A percentile compares a stretch with the other conserved stretches of the same genome.
phyloP scores from a whole-genome alignment of 2,329 filamentous ascomycete genomes.

The Alternaria dauci region DNA sequence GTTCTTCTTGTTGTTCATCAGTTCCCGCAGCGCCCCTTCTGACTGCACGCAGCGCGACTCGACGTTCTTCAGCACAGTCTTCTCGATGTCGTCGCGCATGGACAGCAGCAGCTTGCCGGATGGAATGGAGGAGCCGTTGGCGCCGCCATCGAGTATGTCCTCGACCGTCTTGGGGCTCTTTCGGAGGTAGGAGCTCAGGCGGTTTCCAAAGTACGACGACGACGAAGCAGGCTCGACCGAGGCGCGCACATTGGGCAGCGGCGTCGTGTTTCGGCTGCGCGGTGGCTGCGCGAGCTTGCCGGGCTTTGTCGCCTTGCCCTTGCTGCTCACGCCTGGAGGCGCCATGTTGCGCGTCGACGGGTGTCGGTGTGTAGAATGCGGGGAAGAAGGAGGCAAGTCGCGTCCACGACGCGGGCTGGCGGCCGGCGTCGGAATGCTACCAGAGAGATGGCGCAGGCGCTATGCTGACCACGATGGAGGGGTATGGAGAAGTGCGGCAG shows the following conservation, averaged over 20 bases:
- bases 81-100: constrained; percentile 72
- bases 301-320: constrained; percentile 62
- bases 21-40: constrained; percentile 76
- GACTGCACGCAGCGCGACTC: constrained; percentile 68
- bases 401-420: constrained; percentile 2
- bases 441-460: not conserved
- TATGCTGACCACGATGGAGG: not conserved
- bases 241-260: constrained; percentile 65
- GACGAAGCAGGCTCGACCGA: constrained; percentile 48
- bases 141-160: constrained; percentile 71
- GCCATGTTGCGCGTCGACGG: constrained; percentile 38
- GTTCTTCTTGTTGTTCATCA: constrained; percentile 72
- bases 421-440: not conserved
- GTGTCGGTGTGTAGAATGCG: constrained; percentile 7
- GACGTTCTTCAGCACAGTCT: constrained; percentile 55
- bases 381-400: constrained; percentile 21
- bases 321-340: constrained; percentile 46
- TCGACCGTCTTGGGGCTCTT: constrained; percentile 69
- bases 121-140: constrained; percentile 60
- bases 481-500: not conserved
- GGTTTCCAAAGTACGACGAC: constrained; percentile 70
- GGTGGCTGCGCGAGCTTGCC: constrained; percentile 40
- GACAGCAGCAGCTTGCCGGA: constrained; percentile 70
- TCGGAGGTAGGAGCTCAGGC: constrained; percentile 63
- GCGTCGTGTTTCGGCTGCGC: constrained; percentile 80